A percentile compares a stretch with the other conserved stretches of the same genome.
Conservation (phyloP, 345 rosid species). For the Sonneratia alba region DNA sequence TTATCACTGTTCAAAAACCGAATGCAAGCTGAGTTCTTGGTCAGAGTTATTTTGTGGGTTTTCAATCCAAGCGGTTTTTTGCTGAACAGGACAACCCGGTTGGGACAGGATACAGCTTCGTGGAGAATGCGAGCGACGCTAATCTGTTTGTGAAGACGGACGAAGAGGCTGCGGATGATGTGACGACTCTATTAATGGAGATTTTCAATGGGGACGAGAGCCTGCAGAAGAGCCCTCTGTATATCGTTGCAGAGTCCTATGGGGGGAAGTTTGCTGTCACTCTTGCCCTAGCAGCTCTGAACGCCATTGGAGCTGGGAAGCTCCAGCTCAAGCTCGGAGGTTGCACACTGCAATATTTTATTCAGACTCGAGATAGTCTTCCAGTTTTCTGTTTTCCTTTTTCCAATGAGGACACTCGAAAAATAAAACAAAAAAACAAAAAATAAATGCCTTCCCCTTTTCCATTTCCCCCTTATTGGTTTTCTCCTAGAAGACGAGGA, state of each 20-base stretch:
- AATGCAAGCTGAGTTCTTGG: not conserved
- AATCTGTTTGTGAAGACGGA: conserved; percentile 56
- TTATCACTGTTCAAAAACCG: not conserved
- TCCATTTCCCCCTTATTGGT: not conserved
- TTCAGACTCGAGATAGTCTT: not conserved
- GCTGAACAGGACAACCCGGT: conserved; percentile 36
- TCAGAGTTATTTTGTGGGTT: not conserved
- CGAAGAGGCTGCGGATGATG: conserved; percentile 74
- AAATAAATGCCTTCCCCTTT: not conserved
- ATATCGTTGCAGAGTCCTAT: conserved; percentile 80
- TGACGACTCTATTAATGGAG: conserved; percentile 45
- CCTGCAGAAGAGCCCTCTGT: conserved; percentile 59
- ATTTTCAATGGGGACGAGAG: conserved; percentile 34
- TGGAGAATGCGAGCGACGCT: conserved; percentile 17
- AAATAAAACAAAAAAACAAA: too few species aligned
- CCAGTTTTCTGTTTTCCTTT: not conserved
- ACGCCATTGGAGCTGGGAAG: conserved; percentile 51
- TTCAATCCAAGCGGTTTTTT: not conserved
- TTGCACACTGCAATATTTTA: conserved; percentile 3
- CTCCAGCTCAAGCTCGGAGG: conserved; percentile 74
- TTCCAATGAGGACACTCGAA: not conserved
- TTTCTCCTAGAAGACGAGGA: not conserved
- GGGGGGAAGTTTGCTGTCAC: conserved; percentile 88
- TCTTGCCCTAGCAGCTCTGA: conserved; percentile 46
- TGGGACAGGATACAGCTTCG: conserved; percentile 41